These are phyloP conservation scores for Jaapia argillacea DNA, from an alignment of 768 basidiomycete genomes.

Conservation along the genomic window DNA sequence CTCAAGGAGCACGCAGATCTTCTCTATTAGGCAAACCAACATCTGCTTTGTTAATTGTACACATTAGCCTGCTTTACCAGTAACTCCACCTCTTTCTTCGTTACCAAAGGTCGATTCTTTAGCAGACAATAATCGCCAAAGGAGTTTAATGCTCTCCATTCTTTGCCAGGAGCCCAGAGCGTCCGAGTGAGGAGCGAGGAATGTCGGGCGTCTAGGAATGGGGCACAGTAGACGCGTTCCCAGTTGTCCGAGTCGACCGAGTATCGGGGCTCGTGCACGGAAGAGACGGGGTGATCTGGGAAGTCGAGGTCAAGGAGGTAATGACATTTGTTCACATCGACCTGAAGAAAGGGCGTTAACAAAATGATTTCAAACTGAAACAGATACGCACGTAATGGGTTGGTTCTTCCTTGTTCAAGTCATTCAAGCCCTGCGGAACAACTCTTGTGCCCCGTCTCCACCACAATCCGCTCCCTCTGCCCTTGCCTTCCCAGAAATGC, in stretches of 20 bases:
- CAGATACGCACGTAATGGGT: constrained; percentile 70
- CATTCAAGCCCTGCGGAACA: constrained; percentile 67
- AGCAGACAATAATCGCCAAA: constrained; percentile 92
- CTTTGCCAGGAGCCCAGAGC: constrained; percentile 68
- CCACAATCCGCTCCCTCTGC: constrained; percentile 31
- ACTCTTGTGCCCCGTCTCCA: constrained; percentile 50
- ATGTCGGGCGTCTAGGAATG: constrained; percentile 76
- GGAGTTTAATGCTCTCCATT: constrained; percentile 59
- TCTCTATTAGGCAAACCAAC: too few relatives aligned
- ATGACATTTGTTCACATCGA: constrained; percentile 64
- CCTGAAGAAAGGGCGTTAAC: constrained; percentile 30
- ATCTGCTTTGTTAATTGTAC: too few relatives aligned
- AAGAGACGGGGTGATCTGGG: constrained; percentile 49
- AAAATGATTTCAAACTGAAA: constrained; percentile 4
- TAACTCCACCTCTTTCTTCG: constrained; percentile 14
- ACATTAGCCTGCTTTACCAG: too few relatives aligned
- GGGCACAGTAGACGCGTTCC: constrained; percentile 72
- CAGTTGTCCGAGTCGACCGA: constrained; percentile 53
- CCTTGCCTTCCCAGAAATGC: constrained; percentile 47
- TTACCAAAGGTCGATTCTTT: constrained; percentile 35
- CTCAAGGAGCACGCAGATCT: too few relatives aligned
- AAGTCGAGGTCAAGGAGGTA: constrained; percentile 90
- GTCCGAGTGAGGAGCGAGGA: constrained; percentile 66
- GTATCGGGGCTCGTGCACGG: constrained; percentile 72
- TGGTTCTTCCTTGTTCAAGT: constrained; percentile 71